Conservation (phyloP, 2,329 filamentous ascomycete genomes). For the Colletotrichum chlorophyti region DNA sequence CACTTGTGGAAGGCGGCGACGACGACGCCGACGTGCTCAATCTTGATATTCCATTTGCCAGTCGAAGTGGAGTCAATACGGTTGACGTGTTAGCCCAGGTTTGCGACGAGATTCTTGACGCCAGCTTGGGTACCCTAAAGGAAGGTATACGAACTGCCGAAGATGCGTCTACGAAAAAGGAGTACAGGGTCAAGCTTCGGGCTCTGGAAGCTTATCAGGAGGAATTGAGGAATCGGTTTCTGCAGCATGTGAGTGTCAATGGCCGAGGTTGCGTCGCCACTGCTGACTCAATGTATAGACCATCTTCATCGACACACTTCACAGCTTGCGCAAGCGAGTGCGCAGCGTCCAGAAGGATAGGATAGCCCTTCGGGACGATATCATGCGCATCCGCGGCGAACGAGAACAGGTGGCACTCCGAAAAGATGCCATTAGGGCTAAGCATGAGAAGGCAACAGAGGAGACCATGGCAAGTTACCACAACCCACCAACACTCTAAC, state of each 20-base stretch:
- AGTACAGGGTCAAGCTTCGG: slow-evolving; percentile 60
- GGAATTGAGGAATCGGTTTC: slow-evolving; percentile 60
- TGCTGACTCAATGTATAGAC: slow-evolving; percentile 44
- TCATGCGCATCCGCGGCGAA: slow-evolving; percentile 65
- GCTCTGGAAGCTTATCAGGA: slow-evolving; percentile 65
- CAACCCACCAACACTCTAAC: background rate
- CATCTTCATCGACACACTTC: slow-evolving; percentile 65
- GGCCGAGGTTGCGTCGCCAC: slow-evolving; percentile 20
- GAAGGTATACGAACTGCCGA: slow-evolving; percentile 45
- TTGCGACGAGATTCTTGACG: slow-evolving; percentile 65
- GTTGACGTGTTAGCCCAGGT: slow-evolving; percentile 68
- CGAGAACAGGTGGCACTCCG: slow-evolving; percentile 67
- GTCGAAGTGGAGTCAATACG: slow-evolving; percentile 63
- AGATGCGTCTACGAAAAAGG: slow-evolving; percentile 55
- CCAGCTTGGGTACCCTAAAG: slow-evolving; percentile 54
- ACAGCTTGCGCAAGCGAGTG: slow-evolving; percentile 64
- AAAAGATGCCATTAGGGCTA: slow-evolving; percentile 68
- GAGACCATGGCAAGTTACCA: slow-evolving; percentile 54
- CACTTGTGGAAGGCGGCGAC: slow-evolving; percentile 47
- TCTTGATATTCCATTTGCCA: slow-evolving; percentile 59
- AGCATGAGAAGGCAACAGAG: slow-evolving; percentile 62
- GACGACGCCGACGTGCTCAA: slow-evolving; percentile 53
- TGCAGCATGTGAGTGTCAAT: slow-evolving; percentile 62
- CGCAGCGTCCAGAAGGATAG: slow-evolving; percentile 64
- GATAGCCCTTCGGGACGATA: slow-evolving; percentile 62